Evolutionary conservation across 805 yeast species (phyloP), one percentile per base, ranked within the genome.

Genomic region (Candida namnaoensis): DNA sequence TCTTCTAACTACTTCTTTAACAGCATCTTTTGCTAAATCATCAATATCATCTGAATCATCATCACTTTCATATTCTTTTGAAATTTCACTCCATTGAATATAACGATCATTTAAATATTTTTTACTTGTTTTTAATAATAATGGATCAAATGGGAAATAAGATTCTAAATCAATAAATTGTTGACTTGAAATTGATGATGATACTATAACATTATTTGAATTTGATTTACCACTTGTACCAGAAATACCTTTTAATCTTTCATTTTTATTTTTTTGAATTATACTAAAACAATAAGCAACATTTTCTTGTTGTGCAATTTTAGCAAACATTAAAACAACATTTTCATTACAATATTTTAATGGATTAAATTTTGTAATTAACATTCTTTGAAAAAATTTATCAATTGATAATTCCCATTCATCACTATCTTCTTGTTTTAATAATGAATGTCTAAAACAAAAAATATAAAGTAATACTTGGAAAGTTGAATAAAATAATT

Each of bases 101-200:
- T 80, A 84, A 44, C 72, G 70, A 6, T 63, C 68, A 30, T 71
- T 66, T 42, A 93, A 64, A 32, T 77, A 58, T 34, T 63, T 59
- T 51, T 80, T 77, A 38, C 86, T 74, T 10, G 62, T 62, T 37
- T 80, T 82, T 47, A 91, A 71, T 39, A 84, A 76, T 46, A 93
- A 62, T 1, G 99, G 99, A 66, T 91, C 98, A 58, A 86, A 91
- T 11, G 99, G 99, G 62, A 91, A 91, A 58, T 88, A 91, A n/a
- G 93, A 88, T 58, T 90, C 96, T 40, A 91, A 68, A 53, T 88
- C 95, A 49, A 85, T 72, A 54, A 86, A 88, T 55, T 88, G 96
- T 56, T 85, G 90, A 53, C 80, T 80, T 42, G 78, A 76, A 28
- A 71, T 71, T 49, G 76, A 68, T 41, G 72, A 70, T 50, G 63